Conservation (phyloP, 1,139 yeast genomes). For the Scheffersomyces lignicola region DNA sequence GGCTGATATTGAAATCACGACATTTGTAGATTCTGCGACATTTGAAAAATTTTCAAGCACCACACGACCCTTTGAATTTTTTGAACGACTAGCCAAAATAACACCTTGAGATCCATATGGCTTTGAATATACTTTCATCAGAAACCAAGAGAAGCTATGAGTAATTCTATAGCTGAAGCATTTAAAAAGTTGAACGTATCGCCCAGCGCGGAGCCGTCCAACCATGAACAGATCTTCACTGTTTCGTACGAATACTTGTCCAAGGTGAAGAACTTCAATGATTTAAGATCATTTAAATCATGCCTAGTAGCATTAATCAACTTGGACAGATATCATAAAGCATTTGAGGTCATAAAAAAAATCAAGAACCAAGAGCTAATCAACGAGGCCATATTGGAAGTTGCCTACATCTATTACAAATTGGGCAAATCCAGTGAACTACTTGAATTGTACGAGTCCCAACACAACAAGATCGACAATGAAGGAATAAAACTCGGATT, state of each 20-base stretch:
- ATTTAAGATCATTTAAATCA: constrained; percentile 55
- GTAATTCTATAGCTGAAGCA: constrained; percentile 44
- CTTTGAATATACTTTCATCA: no score
- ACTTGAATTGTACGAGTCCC: constrained; percentile 34
- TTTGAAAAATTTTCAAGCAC: constrained; percentile 1
- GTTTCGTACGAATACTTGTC: constrained; percentile 45
- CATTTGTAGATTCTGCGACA: no score
- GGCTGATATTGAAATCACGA: no score
- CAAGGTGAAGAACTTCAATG: constrained; percentile 43
- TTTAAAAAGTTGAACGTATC: constrained; percentile 42
- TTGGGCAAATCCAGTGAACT: constrained; percentile 48
- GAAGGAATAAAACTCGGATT: constrained; percentile 43
- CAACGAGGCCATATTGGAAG: constrained; percentile 50
- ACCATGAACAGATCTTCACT: constrained; percentile 41
- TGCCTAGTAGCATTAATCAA: constrained; percentile 71
- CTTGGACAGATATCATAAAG: constrained; percentile 65
- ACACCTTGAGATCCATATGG: no score
- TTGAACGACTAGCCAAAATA: no score
- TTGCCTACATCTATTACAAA: constrained; percentile 72
- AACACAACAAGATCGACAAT: constrained; percentile 23
- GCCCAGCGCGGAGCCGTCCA: constrained; percentile 23
- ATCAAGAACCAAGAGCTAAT: constrained; percentile 33
- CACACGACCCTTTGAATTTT: no score
- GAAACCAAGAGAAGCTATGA: constrained; percentile 25
- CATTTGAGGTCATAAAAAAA: constrained; percentile 46